phyloP scores from a whole-genome alignment of 805 yeast genomes.

The Sugiyamaella lignohabitans region DNA sequence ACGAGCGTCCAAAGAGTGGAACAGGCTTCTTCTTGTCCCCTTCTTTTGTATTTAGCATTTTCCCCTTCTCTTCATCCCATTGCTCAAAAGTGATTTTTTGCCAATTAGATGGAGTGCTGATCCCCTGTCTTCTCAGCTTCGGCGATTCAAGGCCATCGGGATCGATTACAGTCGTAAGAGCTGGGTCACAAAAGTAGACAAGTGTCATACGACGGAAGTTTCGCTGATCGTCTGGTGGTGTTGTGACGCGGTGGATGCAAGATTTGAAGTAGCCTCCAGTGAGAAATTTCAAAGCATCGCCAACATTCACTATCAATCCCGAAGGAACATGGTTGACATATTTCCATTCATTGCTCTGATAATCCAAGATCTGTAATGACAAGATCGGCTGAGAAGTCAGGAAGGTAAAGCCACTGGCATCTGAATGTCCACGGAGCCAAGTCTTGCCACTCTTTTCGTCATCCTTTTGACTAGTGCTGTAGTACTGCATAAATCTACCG shows the following conservation, averaged over 20 bases:
- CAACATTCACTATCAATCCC: constrained; percentile 36
- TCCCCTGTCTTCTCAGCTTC: constrained; percentile 32
- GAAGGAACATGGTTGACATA: constrained; percentile 31
- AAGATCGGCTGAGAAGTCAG: constrained; percentile 37
- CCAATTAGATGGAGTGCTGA: constrained; percentile 30
- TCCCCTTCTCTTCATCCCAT: constrained; percentile 43
- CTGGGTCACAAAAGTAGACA: constrained; percentile 40
- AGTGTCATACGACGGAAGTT: constrained; percentile 34
- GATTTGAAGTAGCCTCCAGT: constrained; percentile 44
- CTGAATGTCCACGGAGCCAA: constrained; percentile 44
- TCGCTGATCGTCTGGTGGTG: constrained; percentile 40
- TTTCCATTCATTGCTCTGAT: constrained; percentile 32
- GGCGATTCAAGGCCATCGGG: constrained; percentile 37
- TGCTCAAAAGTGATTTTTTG: constrained; percentile 35
- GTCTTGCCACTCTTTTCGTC: constrained; percentile 32
- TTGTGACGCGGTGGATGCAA: constrained; percentile 41
- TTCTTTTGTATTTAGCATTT: constrained; percentile 12
- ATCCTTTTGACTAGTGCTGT: constrained; percentile 30
- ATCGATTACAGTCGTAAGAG: constrained; percentile 33
- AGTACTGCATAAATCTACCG: constrained; percentile 36
- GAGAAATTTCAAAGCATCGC: constrained; percentile 37
- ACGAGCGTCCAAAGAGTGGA: background rate
- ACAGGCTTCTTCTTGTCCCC: background rate
- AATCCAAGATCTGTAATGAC: constrained; percentile 35
- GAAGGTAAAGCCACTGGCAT: constrained; percentile 36